Base-by-base conservation (phyloP, 257 asterid species). In the Linaria vulgaris region DNA sequence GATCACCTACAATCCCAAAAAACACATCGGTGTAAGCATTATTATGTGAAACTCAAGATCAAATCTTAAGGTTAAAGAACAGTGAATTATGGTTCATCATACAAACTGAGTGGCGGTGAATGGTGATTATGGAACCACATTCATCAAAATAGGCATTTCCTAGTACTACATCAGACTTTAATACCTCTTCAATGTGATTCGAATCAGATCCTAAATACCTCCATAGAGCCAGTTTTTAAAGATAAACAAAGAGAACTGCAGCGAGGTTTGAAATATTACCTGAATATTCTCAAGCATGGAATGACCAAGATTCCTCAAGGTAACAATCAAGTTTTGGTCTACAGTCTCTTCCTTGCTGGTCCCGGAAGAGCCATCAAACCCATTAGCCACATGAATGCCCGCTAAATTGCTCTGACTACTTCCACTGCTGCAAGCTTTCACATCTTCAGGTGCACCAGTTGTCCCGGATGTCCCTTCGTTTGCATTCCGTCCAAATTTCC, bases 1-100 rank as follows among this genome's bases (percentile, higher is more conserved):
- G 37, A 91, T 79, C 71, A 88, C 95, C 98, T 91, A 83, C 63
- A 59, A 38, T 12, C 9, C 63, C 70, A 64, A 38, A 38, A 59
- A 69, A 57, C 67, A 43, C 9, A 56, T 54, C n/a, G n/a, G 17
- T 17, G 65, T 37, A 45, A 63, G 45, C n/a, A 19, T 50, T 48
- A 9, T 1, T 48, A 9, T 1, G 15, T 49, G 49, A 34, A 34
- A n/a, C 52, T 50, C 56, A 43, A 56, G 13, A 12, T 37, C 37
- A 20, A 30, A 39, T 55, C 50, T 49, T 41, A 24, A 49, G n/a
- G 47, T 19, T 13, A 11, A 49, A 15, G 31, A 7, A 56, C 61
- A 13, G 23, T 9, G 23, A 6, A 55, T n/a, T n/a, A n/a, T n/a
- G n/a, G n/a, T n/a, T n/a, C n/a, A n/a, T n/a, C n/a, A n/a, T n/a